phyloP scores from a whole-genome alignment of 495 filamentous ascomycete species.

The Patellaria atrata region DNA sequence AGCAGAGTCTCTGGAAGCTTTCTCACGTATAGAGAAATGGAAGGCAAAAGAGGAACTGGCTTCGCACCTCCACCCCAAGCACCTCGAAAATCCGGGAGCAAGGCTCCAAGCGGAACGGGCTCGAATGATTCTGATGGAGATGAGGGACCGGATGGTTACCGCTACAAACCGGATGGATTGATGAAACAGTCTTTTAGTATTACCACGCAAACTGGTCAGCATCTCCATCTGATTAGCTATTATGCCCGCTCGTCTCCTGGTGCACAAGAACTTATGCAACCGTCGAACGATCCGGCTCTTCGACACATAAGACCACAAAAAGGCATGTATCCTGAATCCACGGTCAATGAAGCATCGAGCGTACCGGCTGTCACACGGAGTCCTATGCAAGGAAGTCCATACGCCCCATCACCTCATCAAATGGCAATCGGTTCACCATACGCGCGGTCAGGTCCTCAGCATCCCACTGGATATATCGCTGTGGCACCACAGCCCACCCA shows the following conservation, averaged over 20 bases:
- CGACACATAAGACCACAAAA: constrained; percentile 73
- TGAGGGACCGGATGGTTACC: constrained; percentile 86
- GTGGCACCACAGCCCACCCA: too few relatives aligned
- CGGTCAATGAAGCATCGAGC: constrained; percentile 68
- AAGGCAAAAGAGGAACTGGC: constrained; percentile 70
- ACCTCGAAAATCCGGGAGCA: constrained; percentile 9
- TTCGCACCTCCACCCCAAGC: constrained; percentile 34
- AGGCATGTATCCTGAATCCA: constrained; percentile 94
- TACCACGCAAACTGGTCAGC: constrained; percentile 75
- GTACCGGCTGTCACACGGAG: constrained; percentile 49
- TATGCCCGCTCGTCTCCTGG: constrained; percentile 64
- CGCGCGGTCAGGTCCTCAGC: constrained; percentile 3
- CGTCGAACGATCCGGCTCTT: constrained; percentile 64
- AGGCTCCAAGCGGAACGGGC: constrained; percentile 3
- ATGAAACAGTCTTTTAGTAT: constrained; percentile 99
- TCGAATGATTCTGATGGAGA: constrained; percentile 39
- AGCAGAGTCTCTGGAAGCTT: constrained; percentile 96
- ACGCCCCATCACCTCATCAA: constrained; percentile 37
- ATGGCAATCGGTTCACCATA: constrained; percentile 29
- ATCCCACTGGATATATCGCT: background rate
- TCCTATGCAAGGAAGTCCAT: constrained; percentile 44
- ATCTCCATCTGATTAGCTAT: constrained; percentile 94
- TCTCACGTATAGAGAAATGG: constrained; percentile 95
- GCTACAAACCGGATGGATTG: constrained; percentile 90
- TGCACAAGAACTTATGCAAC: constrained; percentile 54